Evolutionary conservation across 306 rosid genomes (phyloP), one percentile per base, ranked within the genome.

Genomic region (Malus domestica): DNA sequence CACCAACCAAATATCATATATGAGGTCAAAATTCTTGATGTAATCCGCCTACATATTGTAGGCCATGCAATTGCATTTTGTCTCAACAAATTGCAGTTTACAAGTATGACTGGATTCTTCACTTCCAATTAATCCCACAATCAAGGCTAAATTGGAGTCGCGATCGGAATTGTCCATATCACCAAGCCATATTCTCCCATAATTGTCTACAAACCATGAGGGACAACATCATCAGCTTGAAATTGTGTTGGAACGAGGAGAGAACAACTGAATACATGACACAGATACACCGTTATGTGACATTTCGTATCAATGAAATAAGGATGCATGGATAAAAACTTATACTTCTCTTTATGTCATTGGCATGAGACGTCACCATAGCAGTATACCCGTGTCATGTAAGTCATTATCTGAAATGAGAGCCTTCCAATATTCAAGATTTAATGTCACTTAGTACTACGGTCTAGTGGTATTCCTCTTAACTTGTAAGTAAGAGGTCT

Each of bases 51-150:
- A 14, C 54, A 60, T 3, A 60, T 3, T 25, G 27, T 18, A 51
- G 45, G 23, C 29, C 62, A 52, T 22, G 25, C 15, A 32, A 19
- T 10, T 51, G 14, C 38, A 49, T 19, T 51, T 30, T 51, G 42
- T 29, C 68, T 51, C 74, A 70, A 70, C 63, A 30, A 70, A 70
- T 10, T 19, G 63, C 74, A 70, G 61, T 70, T 30, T 70, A 30
- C 23, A 16, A 51, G 63, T 52, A 5, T 11, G 45, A 19, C 63
- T 20, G 63, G 29, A 15, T 35, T 46, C 30, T 25, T 61, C 16
- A 27, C 45, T 46, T 46, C 54, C 54, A 49, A 49, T 8, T 4
- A 54, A 72, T 14, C 49, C 46, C 49, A 74, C 71, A 45, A 18
- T 46, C n/a, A 75, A 75, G 49, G 63, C 63, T 46, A 7, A 20